Percentiles rank a stretch among this genome's conserved stretches.
Evolutionary conservation across 2,329 filamentous ascomycete genomes (phyloP).

Genomic region (Calonectria leucothoes): DNA sequence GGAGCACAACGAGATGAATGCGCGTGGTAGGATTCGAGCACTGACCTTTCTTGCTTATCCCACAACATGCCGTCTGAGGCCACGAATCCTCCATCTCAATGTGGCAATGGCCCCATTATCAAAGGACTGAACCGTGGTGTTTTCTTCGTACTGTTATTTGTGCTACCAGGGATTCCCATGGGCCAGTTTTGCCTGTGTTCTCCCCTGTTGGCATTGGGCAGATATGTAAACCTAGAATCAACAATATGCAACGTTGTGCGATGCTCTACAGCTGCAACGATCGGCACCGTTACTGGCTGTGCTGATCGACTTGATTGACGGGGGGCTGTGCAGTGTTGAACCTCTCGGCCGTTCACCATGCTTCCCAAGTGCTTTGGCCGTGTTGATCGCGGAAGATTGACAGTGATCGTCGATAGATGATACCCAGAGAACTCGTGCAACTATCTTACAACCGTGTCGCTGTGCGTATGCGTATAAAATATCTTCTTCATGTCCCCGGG

Average conservation of each 20-base stretch:
- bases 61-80: not conserved
- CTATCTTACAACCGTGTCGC: too few relatives aligned
- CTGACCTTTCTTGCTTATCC: not conserved
- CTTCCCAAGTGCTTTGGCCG: not conserved
- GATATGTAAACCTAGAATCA: not conserved
- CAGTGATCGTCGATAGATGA: not conserved
- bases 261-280: not conserved
- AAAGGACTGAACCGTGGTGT: not conserved
- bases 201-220: not conserved
- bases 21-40: not conserved
- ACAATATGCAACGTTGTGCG: not conserved
- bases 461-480: not conserved
- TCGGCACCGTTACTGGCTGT: not conserved
- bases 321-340: not conserved
- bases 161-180: not conserved
- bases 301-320: not conserved
- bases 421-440: not conserved
- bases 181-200: not conserved
- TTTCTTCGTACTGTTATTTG: not conserved
- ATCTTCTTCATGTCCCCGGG: not conserved
- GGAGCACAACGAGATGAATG: not conserved
- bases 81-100: not conserved
- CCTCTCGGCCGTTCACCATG: not conserved
- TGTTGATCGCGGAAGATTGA: constrained; percentile 1
- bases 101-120: not conserved